Conservation (phyloP, 768 basidiomycete genomes). For the Hericium coralloides region DNA sequence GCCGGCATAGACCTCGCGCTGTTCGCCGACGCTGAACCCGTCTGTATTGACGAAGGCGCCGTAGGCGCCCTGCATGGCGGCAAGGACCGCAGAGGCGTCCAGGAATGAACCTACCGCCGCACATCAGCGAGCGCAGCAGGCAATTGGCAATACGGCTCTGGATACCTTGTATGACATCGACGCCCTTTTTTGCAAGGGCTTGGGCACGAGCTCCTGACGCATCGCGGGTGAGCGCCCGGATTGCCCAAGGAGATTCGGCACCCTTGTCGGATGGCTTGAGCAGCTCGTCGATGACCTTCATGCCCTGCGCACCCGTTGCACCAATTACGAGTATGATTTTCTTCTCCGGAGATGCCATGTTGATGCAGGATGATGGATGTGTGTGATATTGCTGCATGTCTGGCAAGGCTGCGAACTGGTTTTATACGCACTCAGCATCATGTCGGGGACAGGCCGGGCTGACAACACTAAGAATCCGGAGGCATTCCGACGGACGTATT, state of each 20-base stretch:
- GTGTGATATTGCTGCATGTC: too few species aligned
- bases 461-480: too few species aligned
- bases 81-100: slow-evolving; percentile 5
- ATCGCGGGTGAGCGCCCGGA: background rate
- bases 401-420: too few species aligned
- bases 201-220: background rate
- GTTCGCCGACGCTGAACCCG: slow-evolving; percentile 13
- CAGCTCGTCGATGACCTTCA: background rate
- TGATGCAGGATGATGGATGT: slow-evolving; percentile 84
- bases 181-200: background rate
- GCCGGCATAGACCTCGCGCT: slow-evolving; percentile 10
- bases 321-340: background rate
- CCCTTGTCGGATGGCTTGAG: background rate
- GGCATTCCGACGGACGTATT: too few species aligned
- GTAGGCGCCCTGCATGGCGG: slow-evolving; percentile 7
- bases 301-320: background rate
- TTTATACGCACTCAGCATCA: too few species aligned
- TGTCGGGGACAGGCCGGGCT: too few species aligned
- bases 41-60: slow-evolving; percentile 12
- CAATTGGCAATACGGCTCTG: background rate
- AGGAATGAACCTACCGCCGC: slow-evolving; percentile 8
- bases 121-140: too few species aligned
- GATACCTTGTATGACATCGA: background rate
- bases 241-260: background rate
- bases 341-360: slow-evolving; percentile 30